These are phyloP conservation scores for Kluyveromyces sp. DNA, from an alignment of 1,139 yeast genomes.

Conservation along the genomic window DNA sequence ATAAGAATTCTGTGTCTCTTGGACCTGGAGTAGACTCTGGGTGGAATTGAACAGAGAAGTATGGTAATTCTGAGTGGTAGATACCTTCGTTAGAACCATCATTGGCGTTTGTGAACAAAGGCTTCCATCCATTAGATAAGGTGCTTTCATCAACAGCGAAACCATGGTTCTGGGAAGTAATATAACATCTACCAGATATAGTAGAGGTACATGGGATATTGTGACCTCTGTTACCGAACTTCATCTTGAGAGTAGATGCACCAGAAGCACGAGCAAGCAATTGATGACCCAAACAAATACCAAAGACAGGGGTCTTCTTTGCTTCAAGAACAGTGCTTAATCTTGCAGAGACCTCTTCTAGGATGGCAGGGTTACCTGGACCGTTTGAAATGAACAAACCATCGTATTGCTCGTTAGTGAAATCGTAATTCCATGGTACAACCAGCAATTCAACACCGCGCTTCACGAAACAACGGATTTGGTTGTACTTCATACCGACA, in stretches of 20 bases:
- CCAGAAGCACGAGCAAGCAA: conserved; percentile 93
- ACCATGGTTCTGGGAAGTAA: conserved; percentile 98
- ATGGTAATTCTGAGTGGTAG: conserved; percentile 79
- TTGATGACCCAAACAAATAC: conserved; percentile 99
- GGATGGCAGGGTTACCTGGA: conserved; percentile 97
- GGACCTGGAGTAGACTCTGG: conserved; percentile 99
- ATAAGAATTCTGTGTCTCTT: conserved; percentile 94
- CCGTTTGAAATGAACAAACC: conserved; percentile 97
- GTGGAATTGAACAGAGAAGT: conserved; percentile 98
- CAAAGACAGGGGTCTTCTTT: conserved; percentile 74
- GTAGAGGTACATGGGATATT: conserved; percentile 96
- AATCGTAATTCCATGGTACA: conserved; percentile 94
- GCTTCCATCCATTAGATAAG: conserved; percentile 78
- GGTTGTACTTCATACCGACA: conserved; percentile 97
- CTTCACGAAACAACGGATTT: conserved; percentile 90
- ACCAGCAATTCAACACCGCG: conserved; percentile 95
- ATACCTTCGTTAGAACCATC: conserved; percentile 99
- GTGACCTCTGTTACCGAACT: conserved; percentile 99
- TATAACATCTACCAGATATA: conserved; percentile 92
- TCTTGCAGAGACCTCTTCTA: conserved; percentile 41
- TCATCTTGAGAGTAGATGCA: conserved; percentile 83
- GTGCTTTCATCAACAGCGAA: conserved; percentile 86
- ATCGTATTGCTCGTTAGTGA: conserved; percentile 69
- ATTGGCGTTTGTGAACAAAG: conserved; percentile 89
- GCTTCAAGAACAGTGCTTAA: conserved; percentile 52